These are phyloP conservation scores for Saksenaea vasiformis DNA, from an alignment of 371 early-diverging fungal species.

Conservation along the genomic window DNA sequence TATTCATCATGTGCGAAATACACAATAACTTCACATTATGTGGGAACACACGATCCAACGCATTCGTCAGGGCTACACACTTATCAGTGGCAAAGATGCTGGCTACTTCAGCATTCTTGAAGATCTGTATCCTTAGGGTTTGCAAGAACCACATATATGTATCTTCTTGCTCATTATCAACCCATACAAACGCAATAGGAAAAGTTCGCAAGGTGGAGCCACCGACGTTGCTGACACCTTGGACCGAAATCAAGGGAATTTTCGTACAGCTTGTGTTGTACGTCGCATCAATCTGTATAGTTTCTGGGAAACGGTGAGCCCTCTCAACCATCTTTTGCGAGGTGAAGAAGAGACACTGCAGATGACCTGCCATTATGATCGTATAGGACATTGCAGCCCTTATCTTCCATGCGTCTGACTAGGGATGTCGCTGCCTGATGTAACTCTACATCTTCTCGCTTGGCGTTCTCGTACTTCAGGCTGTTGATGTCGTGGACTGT, in stretches of 20 bases:
- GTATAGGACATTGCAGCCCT: neutral
- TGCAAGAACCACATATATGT: conserved; percentile 10
- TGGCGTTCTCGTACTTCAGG: neutral
- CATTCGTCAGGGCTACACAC: neutral
- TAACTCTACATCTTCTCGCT: neutral
- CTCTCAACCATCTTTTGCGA: neutral
- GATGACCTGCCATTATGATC: neutral
- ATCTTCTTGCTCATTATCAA: conserved; percentile 1
- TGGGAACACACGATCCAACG: conserved; percentile 7
- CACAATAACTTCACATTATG: neutral
- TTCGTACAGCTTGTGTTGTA: conserved; percentile 10
- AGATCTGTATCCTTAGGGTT: neutral
- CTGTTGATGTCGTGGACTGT: neutral
- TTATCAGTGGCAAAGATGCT: conserved; percentile 8
- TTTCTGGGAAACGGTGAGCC: conserved; percentile 1
- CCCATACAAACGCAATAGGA: conserved; percentile 13
- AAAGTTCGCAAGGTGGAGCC: conserved; percentile 1
- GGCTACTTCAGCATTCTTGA: neutral
- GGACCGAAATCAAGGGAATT: conserved; percentile 7
- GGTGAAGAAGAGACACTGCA: conserved; percentile 3
- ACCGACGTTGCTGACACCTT: conserved; percentile 10
- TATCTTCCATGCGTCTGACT: neutral
- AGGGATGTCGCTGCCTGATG: neutral
- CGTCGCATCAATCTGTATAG: conserved; percentile 10
- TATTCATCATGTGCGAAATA: neutral